Evolutionary conservation across 176 grass and related monocot genomes (phyloP).

Genomic region (Phoenix dactylifera): DNA sequence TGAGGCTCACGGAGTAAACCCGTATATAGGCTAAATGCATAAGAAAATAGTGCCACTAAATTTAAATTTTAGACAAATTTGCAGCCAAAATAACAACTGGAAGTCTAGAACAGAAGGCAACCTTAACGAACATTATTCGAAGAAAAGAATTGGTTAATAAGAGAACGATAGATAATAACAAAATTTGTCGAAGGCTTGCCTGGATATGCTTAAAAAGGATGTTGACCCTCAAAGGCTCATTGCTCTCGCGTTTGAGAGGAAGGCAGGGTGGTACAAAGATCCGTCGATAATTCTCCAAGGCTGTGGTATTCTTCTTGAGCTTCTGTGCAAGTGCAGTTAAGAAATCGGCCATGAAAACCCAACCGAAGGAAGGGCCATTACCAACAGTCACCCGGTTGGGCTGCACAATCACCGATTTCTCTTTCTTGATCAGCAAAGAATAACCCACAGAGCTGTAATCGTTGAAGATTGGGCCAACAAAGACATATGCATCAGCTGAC

Average conservation of each 20-base stretch:
- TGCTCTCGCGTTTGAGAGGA: slow-evolving; percentile 5
- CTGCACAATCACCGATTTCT: not conserved
- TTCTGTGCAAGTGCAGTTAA: slow-evolving; percentile 7
- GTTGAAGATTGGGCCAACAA: slow-evolving; percentile 10
- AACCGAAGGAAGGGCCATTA: slow-evolving; percentile 8
- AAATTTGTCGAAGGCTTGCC: not conserved
- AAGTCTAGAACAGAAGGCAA: not conserved
- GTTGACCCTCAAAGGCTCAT: slow-evolving; percentile 17
- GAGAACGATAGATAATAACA: not conserved
- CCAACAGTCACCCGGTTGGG: slow-evolving; percentile 1
- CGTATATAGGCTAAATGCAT: not conserved
- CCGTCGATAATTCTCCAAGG: slow-evolving; percentile 5
- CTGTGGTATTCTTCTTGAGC: slow-evolving; percentile 6
- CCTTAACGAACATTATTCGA: not conserved
- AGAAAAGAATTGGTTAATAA: not conserved
- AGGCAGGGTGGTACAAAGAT: slow-evolving; percentile 1
- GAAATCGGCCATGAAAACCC: slow-evolving; percentile 15
- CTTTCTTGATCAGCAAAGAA: slow-evolving; percentile 7
- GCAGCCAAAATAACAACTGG: no score
- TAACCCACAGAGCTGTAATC: slow-evolving; percentile 15
- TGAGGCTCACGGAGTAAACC: not conserved
- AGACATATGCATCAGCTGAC: slow-evolving; percentile 10
- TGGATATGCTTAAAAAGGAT: slow-evolving; percentile 15
- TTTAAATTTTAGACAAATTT: no score
- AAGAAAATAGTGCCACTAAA: no score